Base-by-base conservation (phyloP, 768 basidiomycete species). In the Collybiopsis confluens region DNA sequence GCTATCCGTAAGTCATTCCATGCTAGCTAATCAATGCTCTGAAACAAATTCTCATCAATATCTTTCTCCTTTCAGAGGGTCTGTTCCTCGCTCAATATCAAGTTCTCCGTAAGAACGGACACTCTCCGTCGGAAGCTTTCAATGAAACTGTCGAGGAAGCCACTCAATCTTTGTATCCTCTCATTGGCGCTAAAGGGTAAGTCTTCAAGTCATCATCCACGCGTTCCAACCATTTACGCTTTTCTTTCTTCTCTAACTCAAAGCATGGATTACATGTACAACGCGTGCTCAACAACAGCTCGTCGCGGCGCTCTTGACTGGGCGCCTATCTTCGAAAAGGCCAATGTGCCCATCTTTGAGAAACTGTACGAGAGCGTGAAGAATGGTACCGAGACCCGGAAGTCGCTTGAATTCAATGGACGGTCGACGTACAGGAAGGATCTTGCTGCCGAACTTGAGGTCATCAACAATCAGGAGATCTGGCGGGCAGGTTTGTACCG, bases 61-160 rank as follows among this genome's bases (percentile, higher is more conserved):
- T 44, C 48, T 55, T 37, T 48, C 30, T 49, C 50, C 54, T 36
- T 58, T 45, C 55, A 90, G 88, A 99, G 87, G 97, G 97, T 61
- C 83, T 99, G 67, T 98, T 99, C 90, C 80, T 94, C 62, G 97
- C 97, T 37, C 97, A 99, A 74, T 99, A 98, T 83, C 85, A 94
- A 80, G 88, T 96, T 55, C 90, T 97, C 64, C 92, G 94, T 67
- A 90, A 88, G 67, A 96, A 96, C 68, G 94, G 94, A 53, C 97
- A 99, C 81, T 77, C 85, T 3, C 97, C 97, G 51, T 98, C 96
- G 40, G 97, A 99, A 70, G 95, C 95, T 45, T 98, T 99, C 85
- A 98, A 99, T 73, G 97, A 99, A 80, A 98, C 97, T 56, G 97
- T 98, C 57, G 97, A 98, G 74, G 97, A 98, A 76, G 97, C 97